Evolutionary conservation across 2,329 filamentous ascomycete genomes (phyloP), one percentile per base, ranked within the genome.

Genomic region (Zopfia rhizophila): DNA sequence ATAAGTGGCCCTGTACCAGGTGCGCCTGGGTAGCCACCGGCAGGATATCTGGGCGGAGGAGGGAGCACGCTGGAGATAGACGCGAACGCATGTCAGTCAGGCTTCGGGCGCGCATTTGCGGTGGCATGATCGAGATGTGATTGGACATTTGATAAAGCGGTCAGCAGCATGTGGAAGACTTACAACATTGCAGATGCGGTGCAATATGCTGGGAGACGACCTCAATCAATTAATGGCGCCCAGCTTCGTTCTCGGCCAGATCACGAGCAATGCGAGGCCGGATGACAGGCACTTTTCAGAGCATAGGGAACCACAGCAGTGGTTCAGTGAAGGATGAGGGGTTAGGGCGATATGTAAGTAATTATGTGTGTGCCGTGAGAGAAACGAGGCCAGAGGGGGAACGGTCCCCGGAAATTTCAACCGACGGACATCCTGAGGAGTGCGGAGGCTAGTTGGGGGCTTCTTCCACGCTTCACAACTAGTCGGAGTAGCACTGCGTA

Each of bases 21-120:
- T 55, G 84, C 84, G 60, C 87, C 86, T 76, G 89, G 89, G 71
- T 89, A 89, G 55, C 87, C 85, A 63, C 84, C 81, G 56, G 85
- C 83, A 45, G 90, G 88, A 78, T 96, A 97, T 72, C 91, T 85
- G 49, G 90, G 91, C 53, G 91, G 92, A 49, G 92, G 91, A 61
- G 84, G 85, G 49, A 96, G 82, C 60, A 95, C 91, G 40, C 66
- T 70, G 38, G 10, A 31, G 29, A 28, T 21, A 18, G 33, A n/a
- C 5, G 33, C 22, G 17, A 10, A 31, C 24, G 28, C 48, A 54
- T 27, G 45, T 69, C 62, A 69, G 63, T 61, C 47, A 50, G 42
- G 56, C 36, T 38, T 54, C 24, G 41, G n/a, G n/a, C n/a, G 39
- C 22, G 51, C 41, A 53, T 51, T 52, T 40, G 45, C 22, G 46